phyloP scores from a whole-genome alignment of 139 green algal species.

The Micromonas commoda region DNA sequence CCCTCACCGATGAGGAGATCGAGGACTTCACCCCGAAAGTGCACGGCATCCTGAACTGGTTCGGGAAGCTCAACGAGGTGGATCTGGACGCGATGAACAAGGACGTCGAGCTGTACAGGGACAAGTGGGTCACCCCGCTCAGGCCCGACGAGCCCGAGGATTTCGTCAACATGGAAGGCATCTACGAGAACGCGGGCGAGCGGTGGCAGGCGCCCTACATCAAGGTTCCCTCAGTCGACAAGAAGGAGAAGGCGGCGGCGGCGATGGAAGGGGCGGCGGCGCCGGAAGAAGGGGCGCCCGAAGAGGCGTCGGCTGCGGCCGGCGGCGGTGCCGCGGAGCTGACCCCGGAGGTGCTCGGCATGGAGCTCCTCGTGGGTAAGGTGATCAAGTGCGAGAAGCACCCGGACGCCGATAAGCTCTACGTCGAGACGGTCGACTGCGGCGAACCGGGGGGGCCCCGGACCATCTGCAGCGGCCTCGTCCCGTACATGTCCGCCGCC shows the following conservation, averaged over 20 bases:
- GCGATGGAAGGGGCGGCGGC: neutral
- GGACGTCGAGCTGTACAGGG: neutral
- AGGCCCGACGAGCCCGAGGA: neutral
- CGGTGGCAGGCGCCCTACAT: neutral
- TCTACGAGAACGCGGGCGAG: neutral
- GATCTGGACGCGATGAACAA: neutral
- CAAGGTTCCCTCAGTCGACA: neutral
- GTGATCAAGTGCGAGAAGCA: conserved; percentile 14
- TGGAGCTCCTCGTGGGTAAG: conserved; percentile 4
- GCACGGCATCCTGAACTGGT: conserved; percentile 17
- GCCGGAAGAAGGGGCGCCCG: neutral
- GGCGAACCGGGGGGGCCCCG: conserved; percentile 62
- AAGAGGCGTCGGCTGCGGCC: neutral
- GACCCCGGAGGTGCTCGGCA: neutral
- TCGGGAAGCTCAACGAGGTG: conserved; percentile 9
- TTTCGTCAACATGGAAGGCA: conserved; percentile 3
- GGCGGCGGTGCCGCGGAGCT: neutral
- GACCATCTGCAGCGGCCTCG: conserved; percentile 73
- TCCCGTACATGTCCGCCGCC: conserved; percentile 66
- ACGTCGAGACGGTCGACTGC: conserved; percentile 77
- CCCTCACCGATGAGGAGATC: conserved; percentile 7
- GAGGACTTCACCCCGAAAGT: conserved; percentile 3
- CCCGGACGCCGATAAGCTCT: conserved; percentile 44
- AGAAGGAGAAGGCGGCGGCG: neutral
- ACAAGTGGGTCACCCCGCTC: neutral